These are phyloP conservation scores for Parmales sp. DNA, from an alignment of 108 stramenopile genomes.

Conservation along the genomic window DNA sequence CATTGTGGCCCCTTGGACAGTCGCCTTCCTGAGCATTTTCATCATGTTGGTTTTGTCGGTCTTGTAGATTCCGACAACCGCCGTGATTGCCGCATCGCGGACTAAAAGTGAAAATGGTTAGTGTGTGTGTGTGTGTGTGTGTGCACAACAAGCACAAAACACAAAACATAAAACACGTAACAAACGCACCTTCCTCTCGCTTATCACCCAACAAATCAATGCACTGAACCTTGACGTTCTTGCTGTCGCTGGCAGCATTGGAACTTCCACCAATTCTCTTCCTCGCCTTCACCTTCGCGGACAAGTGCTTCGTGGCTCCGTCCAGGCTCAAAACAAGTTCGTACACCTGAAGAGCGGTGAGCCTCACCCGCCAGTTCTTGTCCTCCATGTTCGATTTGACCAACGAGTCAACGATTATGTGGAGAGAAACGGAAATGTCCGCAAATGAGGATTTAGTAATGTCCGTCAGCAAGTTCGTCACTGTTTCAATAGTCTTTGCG, in stretches of 20 bases:
- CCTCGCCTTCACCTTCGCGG: too few relatives aligned
- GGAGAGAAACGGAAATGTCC: not conserved
- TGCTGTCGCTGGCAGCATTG: too few relatives aligned
- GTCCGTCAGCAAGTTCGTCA: not conserved
- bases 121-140: conserved; percentile 8
- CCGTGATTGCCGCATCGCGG: too few relatives aligned
- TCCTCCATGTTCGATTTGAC: not conserved
- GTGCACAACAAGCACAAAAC: not conserved
- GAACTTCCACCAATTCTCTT: too few relatives aligned
- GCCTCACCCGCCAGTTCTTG: conserved; percentile 5
- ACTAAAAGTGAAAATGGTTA: not conserved
- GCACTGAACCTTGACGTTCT: not conserved
- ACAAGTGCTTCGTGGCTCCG: not conserved
- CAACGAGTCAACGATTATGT: not conserved
- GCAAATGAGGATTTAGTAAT: not conserved
- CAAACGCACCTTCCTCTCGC: not conserved
- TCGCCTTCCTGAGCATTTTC: too few relatives aligned
- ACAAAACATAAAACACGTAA: not conserved
- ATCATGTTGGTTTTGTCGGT: too few relatives aligned
- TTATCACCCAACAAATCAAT: not conserved
- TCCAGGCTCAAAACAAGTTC: not conserved
- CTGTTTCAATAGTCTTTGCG: not conserved
- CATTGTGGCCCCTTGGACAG: too few relatives aligned
- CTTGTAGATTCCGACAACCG: too few relatives aligned
- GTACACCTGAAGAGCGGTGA: not conserved